Base-by-base conservation (phyloP, 2,329 filamentous ascomycete species). In the Cladophialophora exuberans region DNA sequence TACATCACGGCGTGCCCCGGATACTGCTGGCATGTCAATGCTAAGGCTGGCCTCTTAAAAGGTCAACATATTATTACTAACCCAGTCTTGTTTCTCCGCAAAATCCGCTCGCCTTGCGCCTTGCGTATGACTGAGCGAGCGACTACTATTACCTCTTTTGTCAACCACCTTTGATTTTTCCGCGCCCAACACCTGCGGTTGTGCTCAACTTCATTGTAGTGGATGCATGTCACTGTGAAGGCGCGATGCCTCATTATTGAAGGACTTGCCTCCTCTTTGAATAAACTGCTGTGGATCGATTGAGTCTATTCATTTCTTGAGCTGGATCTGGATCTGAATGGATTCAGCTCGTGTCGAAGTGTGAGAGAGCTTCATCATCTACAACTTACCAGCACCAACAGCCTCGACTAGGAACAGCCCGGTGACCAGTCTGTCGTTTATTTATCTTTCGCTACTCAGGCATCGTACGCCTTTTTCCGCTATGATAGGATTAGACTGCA, bases 71-170 rank as follows among this genome's bases (percentile, higher is more conserved):
- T 36, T 33, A 41, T 13, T 25, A 39, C 35, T 38, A 39, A 41
- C 3, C 15, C 11, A 20, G 11, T n/a, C 10, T 3, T n/a, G 2
- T 25, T 42, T 25, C 46, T 49, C 46, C 46, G 45, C 33, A 39
- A 10, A 20, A 39, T 39, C 46, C 46, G 35, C 22, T 22, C 46
- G 46, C 46, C 46, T 18, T 49, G 33, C 20, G 15, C 9, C 39
- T 39, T 31, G 39, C 38, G n/a, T n/a, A n/a, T 42, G 15, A 18
- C 35, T 38, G 33, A 20, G 35, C 13, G 11, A 2, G 35, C 13
- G 35, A n/a, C 30, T n/a, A n/a, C n/a, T n/a, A n/a, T n/a, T n/a
- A n/a, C n/a, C n/a, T 23, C 13, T 26, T 15, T 13, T 23, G 18
- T 13, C 11, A 42, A n/a, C 26, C 18, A 1, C 11, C 9, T 13